Conservation (phyloP, 176 grass and related monocot genomes). For the Avena eriantha region DNA sequence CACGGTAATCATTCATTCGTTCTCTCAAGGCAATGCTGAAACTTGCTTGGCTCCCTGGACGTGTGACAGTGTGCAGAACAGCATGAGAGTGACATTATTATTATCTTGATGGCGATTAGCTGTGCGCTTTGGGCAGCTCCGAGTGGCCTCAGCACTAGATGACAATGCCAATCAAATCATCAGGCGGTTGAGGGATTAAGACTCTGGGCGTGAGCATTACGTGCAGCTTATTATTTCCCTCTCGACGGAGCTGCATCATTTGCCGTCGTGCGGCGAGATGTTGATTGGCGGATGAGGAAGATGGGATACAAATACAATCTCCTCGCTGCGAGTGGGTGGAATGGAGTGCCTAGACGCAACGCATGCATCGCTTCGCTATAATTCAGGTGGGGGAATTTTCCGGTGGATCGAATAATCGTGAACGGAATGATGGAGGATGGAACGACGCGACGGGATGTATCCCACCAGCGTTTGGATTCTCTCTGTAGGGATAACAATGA, state of each 20-base stretch:
- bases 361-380: constrained; percentile 28
- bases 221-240: neutral
- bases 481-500: neutral
- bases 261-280: neutral
- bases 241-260: neutral
- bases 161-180: constrained; percentile 14
- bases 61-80: constrained; percentile 32
- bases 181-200: constrained; percentile 1
- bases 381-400: constrained; percentile 52
- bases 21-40: neutral
- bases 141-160: constrained; percentile 16
- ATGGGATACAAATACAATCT: neutral
- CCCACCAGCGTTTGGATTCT: constrained; percentile 32
- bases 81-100: neutral
- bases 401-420: constrained; percentile 18
- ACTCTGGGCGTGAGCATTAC: neutral
- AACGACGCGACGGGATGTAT: neutral
- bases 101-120: neutral
- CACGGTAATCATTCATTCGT: constrained; percentile 24
- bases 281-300: neutral
- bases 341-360: neutral
- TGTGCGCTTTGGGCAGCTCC: neutral
- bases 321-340: neutral
- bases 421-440: neutral
- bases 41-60: constrained; percentile 16